Evolutionary conservation across 2,329 filamentous ascomycete genomes (phyloP).

Genomic region (Cercospora canescens): DNA sequence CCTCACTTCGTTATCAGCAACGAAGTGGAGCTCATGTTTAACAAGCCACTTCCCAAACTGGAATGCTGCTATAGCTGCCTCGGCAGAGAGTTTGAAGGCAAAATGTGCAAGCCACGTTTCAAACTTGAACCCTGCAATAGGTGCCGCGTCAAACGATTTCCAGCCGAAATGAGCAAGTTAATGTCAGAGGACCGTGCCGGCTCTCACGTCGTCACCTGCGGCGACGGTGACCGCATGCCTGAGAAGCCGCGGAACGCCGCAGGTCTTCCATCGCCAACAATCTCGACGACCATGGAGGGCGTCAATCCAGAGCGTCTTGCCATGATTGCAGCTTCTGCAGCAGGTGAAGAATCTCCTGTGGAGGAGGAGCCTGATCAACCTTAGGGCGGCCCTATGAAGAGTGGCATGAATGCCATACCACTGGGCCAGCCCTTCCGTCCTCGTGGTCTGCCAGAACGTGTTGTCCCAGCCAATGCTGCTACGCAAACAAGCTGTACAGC

Average conservation of each 20-base stretch:
- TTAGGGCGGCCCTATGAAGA: background rate
- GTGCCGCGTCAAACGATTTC: no score
- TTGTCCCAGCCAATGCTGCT: background rate
- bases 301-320: conserved; percentile 6
- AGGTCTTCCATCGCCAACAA: background rate
- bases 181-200: background rate
- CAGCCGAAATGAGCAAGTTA: no score
- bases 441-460: background rate
- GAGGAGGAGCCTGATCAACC: background rate
- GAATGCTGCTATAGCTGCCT: no score
- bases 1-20: no score
- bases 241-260: background rate
- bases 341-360: no score
- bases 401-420: conserved; percentile 2
- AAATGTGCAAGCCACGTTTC: no score
- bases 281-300: conserved; percentile 1
- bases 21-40: no score
- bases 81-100: no score
- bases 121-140: no score
- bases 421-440: background rate
- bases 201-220: background rate
- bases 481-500: background rate
- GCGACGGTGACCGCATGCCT: background rate
- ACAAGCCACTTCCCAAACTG: no score
- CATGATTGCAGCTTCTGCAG: conserved; percentile 5